These are phyloP conservation scores for Epichloe festucae DNA, from an alignment of 2,329 filamentous ascomycete genomes.

Conservation along the genomic window DNA sequence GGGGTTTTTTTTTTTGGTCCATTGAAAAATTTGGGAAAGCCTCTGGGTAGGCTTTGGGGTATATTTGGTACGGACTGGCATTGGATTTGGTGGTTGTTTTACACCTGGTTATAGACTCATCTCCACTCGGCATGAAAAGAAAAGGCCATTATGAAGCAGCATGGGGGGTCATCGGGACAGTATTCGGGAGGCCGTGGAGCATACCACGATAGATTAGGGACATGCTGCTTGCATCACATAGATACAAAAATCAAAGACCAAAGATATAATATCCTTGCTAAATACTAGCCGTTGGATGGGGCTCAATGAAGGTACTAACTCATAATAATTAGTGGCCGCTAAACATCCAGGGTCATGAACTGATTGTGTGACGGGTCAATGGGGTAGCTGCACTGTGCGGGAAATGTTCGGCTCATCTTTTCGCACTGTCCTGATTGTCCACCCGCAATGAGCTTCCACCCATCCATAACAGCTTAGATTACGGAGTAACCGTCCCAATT, in stretches of 20 bases:
- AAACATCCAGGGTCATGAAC: too few species aligned
- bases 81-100: constrained; percentile 11
- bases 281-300: not conserved
- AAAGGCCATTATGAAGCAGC: constrained; percentile 15
- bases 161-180: constrained; percentile 11
- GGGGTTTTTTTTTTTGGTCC: constrained; percentile 18
- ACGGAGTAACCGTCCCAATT: not conserved
- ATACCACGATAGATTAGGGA: constrained; percentile 11
- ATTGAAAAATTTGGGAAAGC: constrained; percentile 12
- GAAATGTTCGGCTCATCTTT: rapidly evolving
- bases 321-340: too few species aligned
- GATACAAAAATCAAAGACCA: not conserved
- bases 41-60: constrained; percentile 4
- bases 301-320: not conserved
- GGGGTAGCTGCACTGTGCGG: not conserved
- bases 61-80: constrained; percentile 3
- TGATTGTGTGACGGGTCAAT: not conserved
- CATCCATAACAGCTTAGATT: too few species aligned
- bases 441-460: not conserved
- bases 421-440: not conserved
- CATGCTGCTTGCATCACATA: constrained; percentile 17
- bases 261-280: constrained; percentile 2
- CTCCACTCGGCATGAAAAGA: constrained; percentile 34
- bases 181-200: constrained; percentile 1
- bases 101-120: constrained; percentile 29